Conservation (phyloP, 1,284 basidiomycete genomes). For the Trichosporon faecale region DNA sequence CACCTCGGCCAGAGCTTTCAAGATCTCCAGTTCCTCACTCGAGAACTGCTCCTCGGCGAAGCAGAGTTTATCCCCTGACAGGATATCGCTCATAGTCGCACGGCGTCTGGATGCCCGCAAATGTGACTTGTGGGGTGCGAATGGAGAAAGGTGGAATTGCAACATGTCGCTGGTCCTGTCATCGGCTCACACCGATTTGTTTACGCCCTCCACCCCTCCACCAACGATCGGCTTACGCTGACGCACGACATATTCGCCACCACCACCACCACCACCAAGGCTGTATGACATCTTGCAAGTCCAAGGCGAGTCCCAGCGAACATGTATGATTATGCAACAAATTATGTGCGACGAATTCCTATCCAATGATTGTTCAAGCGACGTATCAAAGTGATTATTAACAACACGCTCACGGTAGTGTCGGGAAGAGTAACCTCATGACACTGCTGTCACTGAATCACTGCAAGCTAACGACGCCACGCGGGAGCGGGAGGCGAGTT, state of each 20-base stretch:
- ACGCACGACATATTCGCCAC: too few relatives aligned
- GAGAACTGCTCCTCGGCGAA: conserved; percentile 8
- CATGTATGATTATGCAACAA: neutral
- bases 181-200: neutral
- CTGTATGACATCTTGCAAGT: neutral
- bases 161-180: neutral
- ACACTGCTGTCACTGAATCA: conserved; percentile 4
- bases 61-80: conserved; percentile 12
- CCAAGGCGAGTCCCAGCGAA: neutral
- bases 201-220: conserved; percentile 8
- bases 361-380: conserved; percentile 5
- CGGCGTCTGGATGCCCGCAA: neutral
- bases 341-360: neutral
- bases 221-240: too few relatives aligned
- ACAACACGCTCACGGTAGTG: conserved; percentile 6
- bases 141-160: neutral
- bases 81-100: neutral
- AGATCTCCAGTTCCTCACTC: neutral
- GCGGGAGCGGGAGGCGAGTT: neutral
- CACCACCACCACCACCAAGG: too few relatives aligned
- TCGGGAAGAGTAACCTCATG: neutral
- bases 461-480: neutral
- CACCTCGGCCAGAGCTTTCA: conserved; percentile 15
- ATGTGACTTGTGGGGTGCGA: neutral
- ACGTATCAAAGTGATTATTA: conserved; percentile 3